Evolutionary conservation across 1,139 yeast species (phyloP).

Genomic region (Diutina sp.): DNA sequence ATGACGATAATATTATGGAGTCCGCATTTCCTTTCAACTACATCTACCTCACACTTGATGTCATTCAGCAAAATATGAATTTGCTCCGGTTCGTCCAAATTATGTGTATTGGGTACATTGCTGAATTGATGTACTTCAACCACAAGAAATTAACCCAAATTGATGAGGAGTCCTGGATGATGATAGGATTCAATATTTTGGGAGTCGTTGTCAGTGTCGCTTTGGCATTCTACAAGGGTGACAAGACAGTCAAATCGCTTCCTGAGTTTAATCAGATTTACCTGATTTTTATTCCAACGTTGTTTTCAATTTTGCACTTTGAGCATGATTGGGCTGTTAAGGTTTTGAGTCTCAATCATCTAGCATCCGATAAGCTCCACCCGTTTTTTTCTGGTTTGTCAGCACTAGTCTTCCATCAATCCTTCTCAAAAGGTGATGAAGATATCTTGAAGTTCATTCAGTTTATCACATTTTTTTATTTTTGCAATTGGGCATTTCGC

Average conservation of each 20-base stretch:
- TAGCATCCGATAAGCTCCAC: not conserved
- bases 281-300: not conserved
- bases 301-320: not conserved
- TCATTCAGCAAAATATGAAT: not conserved
- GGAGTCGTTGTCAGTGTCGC: not conserved
- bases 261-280: not conserved
- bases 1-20: not conserved
- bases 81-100: not conserved
- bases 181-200: not conserved
- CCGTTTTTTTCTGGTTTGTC: not conserved
- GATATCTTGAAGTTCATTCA: not conserved
- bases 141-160: not conserved
- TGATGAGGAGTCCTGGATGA: not conserved
- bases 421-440: not conserved
- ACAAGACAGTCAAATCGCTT: not conserved
- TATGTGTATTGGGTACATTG: not conserved
- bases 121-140: slow-evolving; percentile 1
- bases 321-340: not conserved
- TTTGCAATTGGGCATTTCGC: not conserved
- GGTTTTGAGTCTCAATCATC: not conserved
- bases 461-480: not conserved
- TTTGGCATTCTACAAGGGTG: not conserved
- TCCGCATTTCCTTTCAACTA: not conserved
- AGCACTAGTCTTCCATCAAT: not conserved
- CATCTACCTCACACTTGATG: not conserved